Percentiles rank a stretch among this genome's conserved stretches.
Evolutionary conservation across 805 yeast species (phyloP).

Genomic region (Barnettozyma sp.): DNA sequence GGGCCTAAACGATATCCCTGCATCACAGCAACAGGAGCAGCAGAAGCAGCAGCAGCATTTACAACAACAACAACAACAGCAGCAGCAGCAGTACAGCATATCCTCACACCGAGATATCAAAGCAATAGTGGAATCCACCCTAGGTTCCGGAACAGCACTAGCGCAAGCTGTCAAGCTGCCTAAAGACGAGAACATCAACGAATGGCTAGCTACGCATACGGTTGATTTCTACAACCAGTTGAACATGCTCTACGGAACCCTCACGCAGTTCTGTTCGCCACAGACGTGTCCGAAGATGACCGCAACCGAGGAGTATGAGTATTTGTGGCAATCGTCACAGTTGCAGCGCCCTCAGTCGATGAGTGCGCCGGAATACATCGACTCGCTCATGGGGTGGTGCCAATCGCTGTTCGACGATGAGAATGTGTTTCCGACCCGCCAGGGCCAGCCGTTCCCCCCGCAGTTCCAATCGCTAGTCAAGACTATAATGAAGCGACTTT

Average conservation of each 20-base stretch:
- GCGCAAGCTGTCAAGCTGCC: conserved; percentile 93
- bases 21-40: no score
- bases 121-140: conserved; percentile 86
- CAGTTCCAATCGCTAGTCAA: conserved; percentile 73
- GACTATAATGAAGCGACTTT: conserved; percentile 84
- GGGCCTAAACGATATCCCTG: not conserved
- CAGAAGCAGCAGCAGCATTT: conserved; percentile 4
- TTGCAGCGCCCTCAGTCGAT: conserved; percentile 71
- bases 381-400: conserved; percentile 89
- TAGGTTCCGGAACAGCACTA: conserved; percentile 86
- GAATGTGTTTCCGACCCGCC: conserved; percentile 78
- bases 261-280: conserved; percentile 95
- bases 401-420: conserved; percentile 91
- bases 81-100: conserved; percentile 27
- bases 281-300: conserved; percentile 94
- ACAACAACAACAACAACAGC: conserved; percentile 13
- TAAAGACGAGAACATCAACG: conserved; percentile 82
- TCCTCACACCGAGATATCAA: conserved; percentile 68
- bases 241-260: conserved; percentile 92
- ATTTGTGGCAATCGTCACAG: conserved; percentile 86
- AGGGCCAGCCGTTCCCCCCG: conserved; percentile 87
- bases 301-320: conserved; percentile 95
- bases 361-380: conserved; percentile 93
- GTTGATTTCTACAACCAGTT: conserved; percentile 95
- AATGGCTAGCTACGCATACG: conserved; percentile 97